These are phyloP conservation scores for Penicillium frequentans DNA, from an alignment of 2,329 filamentous ascomycete genomes.

Conservation along the genomic window DNA sequence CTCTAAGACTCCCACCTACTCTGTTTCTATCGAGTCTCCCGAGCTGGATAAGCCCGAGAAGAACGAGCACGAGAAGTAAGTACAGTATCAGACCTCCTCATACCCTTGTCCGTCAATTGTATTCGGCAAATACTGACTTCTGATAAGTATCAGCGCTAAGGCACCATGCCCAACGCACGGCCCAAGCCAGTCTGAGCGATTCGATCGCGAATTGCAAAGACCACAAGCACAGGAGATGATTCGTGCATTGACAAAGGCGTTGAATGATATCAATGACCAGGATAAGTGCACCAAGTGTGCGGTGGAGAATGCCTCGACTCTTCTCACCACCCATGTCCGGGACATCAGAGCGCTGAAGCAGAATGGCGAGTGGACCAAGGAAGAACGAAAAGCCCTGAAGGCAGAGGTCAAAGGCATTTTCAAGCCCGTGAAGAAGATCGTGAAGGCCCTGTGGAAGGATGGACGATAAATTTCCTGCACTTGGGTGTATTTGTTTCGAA, in stretches of 20 bases:
- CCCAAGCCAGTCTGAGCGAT: neutral
- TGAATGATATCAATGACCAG: neutral
- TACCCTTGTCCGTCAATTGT: neutral
- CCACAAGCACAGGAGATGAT: neutral
- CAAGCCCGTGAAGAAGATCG: neutral
- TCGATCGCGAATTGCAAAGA: neutral
- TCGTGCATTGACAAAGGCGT: neutral
- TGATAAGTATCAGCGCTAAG: neutral
- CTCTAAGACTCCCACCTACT: neutral
- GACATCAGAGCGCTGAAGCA: neutral
- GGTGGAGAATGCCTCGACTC: neutral
- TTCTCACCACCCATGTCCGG: neutral
- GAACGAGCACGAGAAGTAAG: neutral
- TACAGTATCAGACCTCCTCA: no score
- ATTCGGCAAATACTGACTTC: neutral
- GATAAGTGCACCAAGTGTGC: neutral
- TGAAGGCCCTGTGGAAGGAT: neutral
- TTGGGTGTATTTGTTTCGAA: neutral
- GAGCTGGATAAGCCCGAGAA: neutral
- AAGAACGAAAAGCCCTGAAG: neutral
- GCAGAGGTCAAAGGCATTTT: neutral
- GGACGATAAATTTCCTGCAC: neutral
- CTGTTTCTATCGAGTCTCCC: neutral
- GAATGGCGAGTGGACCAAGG: neutral
- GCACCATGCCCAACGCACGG: neutral